Conservation (phyloP, 2,329 filamentous ascomycete species). For the Aspergillus sp. region DNA sequence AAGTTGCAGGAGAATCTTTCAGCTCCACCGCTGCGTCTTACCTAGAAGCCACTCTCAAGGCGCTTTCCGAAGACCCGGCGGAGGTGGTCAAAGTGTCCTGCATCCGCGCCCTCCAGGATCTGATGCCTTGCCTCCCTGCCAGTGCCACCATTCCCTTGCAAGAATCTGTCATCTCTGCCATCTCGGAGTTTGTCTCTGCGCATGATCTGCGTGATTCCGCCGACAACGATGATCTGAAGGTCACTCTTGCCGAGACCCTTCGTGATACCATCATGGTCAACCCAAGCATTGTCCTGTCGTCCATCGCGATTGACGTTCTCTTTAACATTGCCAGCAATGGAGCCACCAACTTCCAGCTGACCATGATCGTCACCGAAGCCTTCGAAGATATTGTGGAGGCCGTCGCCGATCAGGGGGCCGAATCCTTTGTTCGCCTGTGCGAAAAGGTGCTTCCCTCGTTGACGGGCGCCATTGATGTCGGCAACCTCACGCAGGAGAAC, state of each 20-base stretch:
- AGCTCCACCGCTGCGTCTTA: constrained; percentile 39
- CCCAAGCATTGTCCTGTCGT: constrained; percentile 68
- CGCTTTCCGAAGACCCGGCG: constrained; percentile 71
- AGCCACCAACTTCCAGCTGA: constrained; percentile 86
- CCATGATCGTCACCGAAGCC: constrained; percentile 80
- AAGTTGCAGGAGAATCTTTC: constrained; percentile 61
- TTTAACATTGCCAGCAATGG: constrained; percentile 88
- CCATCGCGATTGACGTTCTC: constrained; percentile 72
- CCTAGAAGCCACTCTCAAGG: constrained; percentile 64
- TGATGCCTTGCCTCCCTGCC: constrained; percentile 55
- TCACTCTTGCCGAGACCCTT: constrained; percentile 83
- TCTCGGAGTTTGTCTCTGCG: constrained; percentile 70
- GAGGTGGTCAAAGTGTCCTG: constrained; percentile 92
- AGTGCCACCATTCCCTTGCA: constrained; percentile 59
- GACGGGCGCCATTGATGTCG: constrained; percentile 85
- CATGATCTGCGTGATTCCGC: constrained; percentile 81
- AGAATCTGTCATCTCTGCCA: constrained; percentile 56
- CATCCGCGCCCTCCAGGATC: constrained; percentile 78
- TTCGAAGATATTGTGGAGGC: constrained; percentile 82
- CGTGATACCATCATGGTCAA: constrained; percentile 80
- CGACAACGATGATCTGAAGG: constrained; percentile 87
- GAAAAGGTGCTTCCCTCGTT: constrained; percentile 83
- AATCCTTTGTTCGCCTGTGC: constrained; percentile 76
- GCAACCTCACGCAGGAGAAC: constrained; percentile 74
- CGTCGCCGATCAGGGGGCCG: constrained; percentile 62